These are phyloP conservation scores for Suillus weaverae DNA, from an alignment of 768 basidiomycete species.

Conservation along the genomic window DNA sequence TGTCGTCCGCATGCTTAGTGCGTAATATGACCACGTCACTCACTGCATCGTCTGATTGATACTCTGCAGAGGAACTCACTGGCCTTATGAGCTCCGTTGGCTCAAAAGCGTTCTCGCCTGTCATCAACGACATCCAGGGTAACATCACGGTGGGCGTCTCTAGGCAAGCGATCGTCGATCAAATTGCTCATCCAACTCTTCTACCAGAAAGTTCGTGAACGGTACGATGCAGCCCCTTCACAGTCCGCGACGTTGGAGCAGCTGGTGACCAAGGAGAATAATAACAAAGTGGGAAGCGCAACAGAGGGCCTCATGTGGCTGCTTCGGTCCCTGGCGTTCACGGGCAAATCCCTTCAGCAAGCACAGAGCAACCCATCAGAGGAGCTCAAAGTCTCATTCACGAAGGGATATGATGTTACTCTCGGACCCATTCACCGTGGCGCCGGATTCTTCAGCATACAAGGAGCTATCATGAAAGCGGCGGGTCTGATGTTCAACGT, in stretches of 20 bases:
- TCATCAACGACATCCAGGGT: constrained; percentile 84
- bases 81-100: constrained; percentile 35
- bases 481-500: constrained; percentile 6
- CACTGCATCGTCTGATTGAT: background rate
- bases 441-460: background rate
- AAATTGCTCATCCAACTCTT: background rate
- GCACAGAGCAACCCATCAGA: constrained; percentile 59
- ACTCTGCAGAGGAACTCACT: constrained; percentile 1
- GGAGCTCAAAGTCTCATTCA: constrained; percentile 71
- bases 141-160: constrained; percentile 78
- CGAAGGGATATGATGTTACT: constrained; percentile 65
- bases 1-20: constrained; percentile 89
- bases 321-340: constrained; percentile 88
- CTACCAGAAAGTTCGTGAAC: constrained; percentile 82
- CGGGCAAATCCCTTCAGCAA: constrained; percentile 72
- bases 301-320: constrained; percentile 96
- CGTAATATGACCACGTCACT: constrained; percentile 18
- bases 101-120: constrained; percentile 77
- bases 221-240: constrained; percentile 66
- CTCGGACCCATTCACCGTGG: constrained; percentile 2
- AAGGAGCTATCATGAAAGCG: constrained; percentile 2
- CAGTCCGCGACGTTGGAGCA: constrained; percentile 78
- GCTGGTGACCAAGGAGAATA: constrained; percentile 81
- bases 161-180: background rate
- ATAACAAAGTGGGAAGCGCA: constrained; percentile 82